Evolutionary conservation across 1,284 basidiomycete species (phyloP), one percentile per base, ranked within the genome.

Genomic region (Ganoderma sinense): DNA sequence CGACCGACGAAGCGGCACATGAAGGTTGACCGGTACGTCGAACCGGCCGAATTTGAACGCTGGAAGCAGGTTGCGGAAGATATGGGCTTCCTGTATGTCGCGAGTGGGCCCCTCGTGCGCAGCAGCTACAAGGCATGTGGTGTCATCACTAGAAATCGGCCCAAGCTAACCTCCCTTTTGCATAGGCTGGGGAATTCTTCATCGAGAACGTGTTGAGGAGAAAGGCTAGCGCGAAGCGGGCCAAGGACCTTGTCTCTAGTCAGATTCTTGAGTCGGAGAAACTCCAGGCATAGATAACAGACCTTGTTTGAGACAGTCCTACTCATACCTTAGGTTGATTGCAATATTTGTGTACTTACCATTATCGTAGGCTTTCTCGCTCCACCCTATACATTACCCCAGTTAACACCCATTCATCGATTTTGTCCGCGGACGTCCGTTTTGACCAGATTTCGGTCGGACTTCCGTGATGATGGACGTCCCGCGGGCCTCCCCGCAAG

Each of bases 1-100:
- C 92, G 98, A 59, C 98, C 98, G 1, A 99, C 98, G 1, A 99
- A 99, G 82, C 88, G 93, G 41, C 98, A 99, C 82, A 99, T 99
- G 98, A 99, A 99, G 82, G 98, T 99, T 8, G 92, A 96, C 75
- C 93, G 95, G 29, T 99, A 99, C 78, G 96, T 99, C 20, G 89
- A 94, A 71, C 98, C 98, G 0, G 89, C 90, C 2, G 97, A 98
- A 81, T 99, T 99, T 77, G 93, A 95, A 68, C 85, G 88, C 69
- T 99, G 97, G 97, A 96, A 94, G 81, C 84, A 89, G 75, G 85
- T 94, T 18, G 97, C 98, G 14, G 95, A 99, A 78, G 89, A 91
- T 70, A 91, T 98, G 87, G 97, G 97, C 48, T 99, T 99, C 88
- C 80, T 99, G 64, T 99, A 99, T 78, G 97, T 99, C 45, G 98